Evolutionary conservation across 2,329 filamentous ascomycete genomes (phyloP), one percentile per base, ranked within the genome.

Genomic region (Alternaria gaisen): DNA sequence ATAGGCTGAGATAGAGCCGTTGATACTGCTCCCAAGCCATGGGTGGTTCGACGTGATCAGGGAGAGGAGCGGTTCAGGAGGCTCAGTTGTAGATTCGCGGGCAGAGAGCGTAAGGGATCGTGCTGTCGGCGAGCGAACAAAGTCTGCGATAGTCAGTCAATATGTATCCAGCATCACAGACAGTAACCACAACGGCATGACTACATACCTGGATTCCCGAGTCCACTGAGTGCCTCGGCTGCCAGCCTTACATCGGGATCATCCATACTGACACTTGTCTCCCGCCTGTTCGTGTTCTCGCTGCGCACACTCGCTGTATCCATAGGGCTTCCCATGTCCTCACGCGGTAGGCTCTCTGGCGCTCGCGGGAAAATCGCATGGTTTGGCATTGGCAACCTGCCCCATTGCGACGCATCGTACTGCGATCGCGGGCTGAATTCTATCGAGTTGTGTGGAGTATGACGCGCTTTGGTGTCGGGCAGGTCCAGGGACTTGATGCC

Each of bases 11-110:
- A 94, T 86, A 0, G 93, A 94, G 53, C 90, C 89, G 67, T 92
- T 92, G 69, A 97, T 94, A 0, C 93, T 93, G 28, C 88, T 92
- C 10, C 92, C 93, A 16, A 97, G 86, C 63, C 96, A 84, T 0
- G 94, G 94, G 74, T 97, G 93, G 1, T 92, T 92, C 3, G 92
- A 94, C 0, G 93, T 96, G 22, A 98, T 86, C 1, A 98, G 87
- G 5, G 92, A 91, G 4, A 98, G 83, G 6, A 97, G 84, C 1
- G 94, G 95, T 77, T 97, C 93, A 6, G 58, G 46, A 12, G 88
- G 85, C 41, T 90, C 85, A 14, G 83, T 80, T 1, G 83, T 61
- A 16, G 71, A 55, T 43, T 79, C 61, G 80, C 69, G 80, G 4
- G 72, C 64, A 44, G 73, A 71, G 48, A 78, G 64, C 16, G 69